Evolutionary conservation across 257 asterid genomes (phyloP).

Genomic region (Solanum paucissectum): DNA sequence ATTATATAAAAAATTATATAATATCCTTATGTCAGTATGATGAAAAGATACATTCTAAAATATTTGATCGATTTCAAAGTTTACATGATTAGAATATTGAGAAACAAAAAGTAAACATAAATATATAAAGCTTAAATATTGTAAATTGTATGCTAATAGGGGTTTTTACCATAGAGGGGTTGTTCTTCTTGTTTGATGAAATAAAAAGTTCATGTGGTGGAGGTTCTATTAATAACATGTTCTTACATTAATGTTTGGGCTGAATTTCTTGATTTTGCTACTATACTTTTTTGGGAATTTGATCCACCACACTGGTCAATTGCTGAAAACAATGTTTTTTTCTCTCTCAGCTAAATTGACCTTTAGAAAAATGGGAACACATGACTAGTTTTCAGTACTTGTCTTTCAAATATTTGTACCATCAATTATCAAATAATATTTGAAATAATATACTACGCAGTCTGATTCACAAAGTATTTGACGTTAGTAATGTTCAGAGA

Average conservation of each 20-base stretch:
- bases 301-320: background rate
- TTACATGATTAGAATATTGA: background rate
- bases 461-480: too few relatives aligned
- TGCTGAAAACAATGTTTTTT: conserved; percentile 3
- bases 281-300: background rate
- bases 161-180: background rate
- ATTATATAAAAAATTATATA: background rate
- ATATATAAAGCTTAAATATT: background rate
- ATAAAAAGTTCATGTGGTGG: background rate
- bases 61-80: background rate
- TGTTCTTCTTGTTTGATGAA: background rate
- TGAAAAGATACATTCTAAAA: background rate
- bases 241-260: background rate
- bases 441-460: background rate
- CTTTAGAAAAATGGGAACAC: background rate
- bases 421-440: background rate
- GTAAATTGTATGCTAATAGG: background rate
- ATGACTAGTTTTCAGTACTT: background rate
- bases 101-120: background rate
- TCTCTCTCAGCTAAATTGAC: background rate
- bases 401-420: background rate
- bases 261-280: background rate
- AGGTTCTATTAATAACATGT: background rate
- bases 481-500: background rate
- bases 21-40: background rate